A percentile compares a stretch with the other conserved stretches of the same genome.
These are phyloP conservation scores for Eucalyptus melliodora DNA, from an alignment of 345 rosid species.

Conservation along the genomic window DNA sequence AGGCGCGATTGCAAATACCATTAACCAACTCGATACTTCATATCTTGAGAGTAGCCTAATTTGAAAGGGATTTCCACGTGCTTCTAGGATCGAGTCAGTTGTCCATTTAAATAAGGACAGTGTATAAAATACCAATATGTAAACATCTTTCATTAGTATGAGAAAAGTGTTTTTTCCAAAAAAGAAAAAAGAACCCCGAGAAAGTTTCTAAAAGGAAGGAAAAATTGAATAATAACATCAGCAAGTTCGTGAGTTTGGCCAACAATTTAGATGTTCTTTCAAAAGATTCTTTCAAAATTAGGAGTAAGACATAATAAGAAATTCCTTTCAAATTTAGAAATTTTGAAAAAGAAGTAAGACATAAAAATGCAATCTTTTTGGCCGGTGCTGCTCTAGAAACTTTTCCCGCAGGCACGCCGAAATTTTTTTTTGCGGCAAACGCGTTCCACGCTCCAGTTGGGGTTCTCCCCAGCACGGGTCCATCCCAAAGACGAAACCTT, in stretches of 20 bases:
- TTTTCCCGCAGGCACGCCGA: not conserved
- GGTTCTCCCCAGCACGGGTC: not conserved
- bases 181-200: not conserved
- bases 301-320: too few species aligned
- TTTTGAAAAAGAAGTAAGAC: not conserved
- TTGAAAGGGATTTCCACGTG: not conserved
- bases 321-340: not conserved
- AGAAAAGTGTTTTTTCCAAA: not conserved
- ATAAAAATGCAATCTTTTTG: not conserved
- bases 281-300: not conserved
- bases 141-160: rapidly evolving
- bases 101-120: not conserved
- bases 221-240: not conserved
- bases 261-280: not conserved
- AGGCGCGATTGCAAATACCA: not conserved
- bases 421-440: not conserved
- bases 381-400: not conserved
- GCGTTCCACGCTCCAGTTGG: not conserved
- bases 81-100: not conserved
- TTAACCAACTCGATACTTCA: not conserved
- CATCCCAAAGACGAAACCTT: not conserved
- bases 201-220: not conserved
- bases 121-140: not conserved
- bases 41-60: not conserved
- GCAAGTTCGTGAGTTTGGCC: not conserved